Evolutionary conservation across 345 rosid genomes (phyloP).

Genomic region (Adansonia digitata): DNA sequence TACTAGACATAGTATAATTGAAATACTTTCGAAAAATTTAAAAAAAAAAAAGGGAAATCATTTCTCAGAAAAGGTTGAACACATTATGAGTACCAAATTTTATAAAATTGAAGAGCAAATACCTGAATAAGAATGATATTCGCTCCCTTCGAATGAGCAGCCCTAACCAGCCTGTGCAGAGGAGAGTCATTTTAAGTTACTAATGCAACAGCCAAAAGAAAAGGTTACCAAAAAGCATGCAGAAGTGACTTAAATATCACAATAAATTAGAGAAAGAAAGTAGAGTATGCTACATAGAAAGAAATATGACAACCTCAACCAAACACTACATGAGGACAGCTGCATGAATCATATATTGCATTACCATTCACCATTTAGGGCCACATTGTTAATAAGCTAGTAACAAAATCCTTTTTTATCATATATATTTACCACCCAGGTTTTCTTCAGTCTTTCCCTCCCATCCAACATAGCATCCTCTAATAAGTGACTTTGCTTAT

Average conservation of each 20-base stretch:
- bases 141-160: slow-evolving; percentile 68
- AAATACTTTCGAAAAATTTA: background rate
- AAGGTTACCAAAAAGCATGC: background rate
- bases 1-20: background rate
- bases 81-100: background rate
- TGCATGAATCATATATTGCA: background rate
- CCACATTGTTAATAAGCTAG: background rate
- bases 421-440: background rate
- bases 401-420: background rate
- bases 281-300: background rate
- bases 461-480: background rate
- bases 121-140: slow-evolving; percentile 92
- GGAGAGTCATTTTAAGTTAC: slow-evolving; percentile 8
- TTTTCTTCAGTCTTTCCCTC: background rate
- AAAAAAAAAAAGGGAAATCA: background rate
- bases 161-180: slow-evolving; percentile 58
- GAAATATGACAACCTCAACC: background rate
- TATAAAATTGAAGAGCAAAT: background rate
- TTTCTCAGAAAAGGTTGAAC: background rate
- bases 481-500: background rate
- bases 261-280: background rate
- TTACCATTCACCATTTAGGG: background rate
- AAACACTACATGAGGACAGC: background rate
- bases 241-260: background rate
- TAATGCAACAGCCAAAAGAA: background rate